Evolutionary conservation across 352 stramenopile genomes (phyloP).

Genomic region (Globisporangium apiculatum): DNA sequence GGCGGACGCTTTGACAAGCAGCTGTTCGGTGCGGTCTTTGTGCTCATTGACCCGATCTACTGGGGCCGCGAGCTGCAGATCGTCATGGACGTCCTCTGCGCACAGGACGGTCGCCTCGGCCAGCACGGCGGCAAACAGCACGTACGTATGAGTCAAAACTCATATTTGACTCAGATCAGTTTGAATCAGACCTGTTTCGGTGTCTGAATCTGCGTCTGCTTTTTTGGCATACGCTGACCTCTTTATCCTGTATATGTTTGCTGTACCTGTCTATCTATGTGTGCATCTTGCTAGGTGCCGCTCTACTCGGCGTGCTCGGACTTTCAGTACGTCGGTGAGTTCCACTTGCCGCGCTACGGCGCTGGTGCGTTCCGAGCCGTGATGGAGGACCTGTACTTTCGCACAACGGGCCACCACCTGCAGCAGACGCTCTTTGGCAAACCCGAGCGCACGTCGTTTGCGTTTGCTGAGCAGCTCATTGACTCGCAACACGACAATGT

Average conservation of each 20-base stretch:
- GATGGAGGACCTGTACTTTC: constrained; percentile 64
- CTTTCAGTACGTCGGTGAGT: constrained; percentile 85
- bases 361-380: constrained; percentile 75
- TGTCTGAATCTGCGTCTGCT: too few species aligned
- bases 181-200: too few species aligned
- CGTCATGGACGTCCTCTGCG: constrained; percentile 46
- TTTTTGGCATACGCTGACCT: too few species aligned
- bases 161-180: too few species aligned
- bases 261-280: background rate
- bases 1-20: constrained; percentile 28
- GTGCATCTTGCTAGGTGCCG: constrained; percentile 15
- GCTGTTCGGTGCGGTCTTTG: constrained; percentile 38
- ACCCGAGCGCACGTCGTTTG: constrained; percentile 65
- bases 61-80: constrained; percentile 54
- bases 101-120: constrained; percentile 31
- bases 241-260: too few species aligned
- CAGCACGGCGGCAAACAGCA: constrained; percentile 25
- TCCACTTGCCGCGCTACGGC: constrained; percentile 75
- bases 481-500: constrained; percentile 59
- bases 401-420: constrained; percentile 71
- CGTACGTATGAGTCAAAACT: constrained; percentile 2
- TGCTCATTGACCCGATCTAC: constrained; percentile 55
- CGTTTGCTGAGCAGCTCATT: constrained; percentile 71
- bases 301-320: constrained; percentile 84
- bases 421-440: constrained; percentile 76